A percentile compares a stretch with the other conserved stretches of the same genome.
phyloP scores from a whole-genome alignment of 2,329 filamentous ascomycete species.

The Paracamarosporium sp. region DNA sequence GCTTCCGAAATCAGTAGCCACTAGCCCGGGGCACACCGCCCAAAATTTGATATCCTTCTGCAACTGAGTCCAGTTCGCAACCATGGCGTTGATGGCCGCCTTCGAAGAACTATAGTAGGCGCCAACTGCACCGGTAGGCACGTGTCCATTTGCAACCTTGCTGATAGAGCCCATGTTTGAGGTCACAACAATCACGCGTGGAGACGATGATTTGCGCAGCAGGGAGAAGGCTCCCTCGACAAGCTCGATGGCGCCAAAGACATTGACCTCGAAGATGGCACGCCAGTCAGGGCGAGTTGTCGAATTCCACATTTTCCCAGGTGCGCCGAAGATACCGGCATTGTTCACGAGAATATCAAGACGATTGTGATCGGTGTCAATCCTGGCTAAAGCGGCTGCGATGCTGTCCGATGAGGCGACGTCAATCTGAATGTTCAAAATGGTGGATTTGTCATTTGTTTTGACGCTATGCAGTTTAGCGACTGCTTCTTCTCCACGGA shows the following conservation, averaged over 20 bases:
- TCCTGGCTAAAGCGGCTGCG: conserved; percentile 26
- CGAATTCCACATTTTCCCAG: conserved; percentile 5
- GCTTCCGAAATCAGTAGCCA: conserved; percentile 17
- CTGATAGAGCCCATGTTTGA: conserved; percentile 31
- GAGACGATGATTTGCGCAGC: conserved; percentile 29
- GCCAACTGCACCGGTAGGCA: not conserved
- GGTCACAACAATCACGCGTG: conserved; percentile 36
- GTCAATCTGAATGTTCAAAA: conserved; percentile 32
- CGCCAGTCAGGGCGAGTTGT: conserved; percentile 9
- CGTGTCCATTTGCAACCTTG: conserved; percentile 12
- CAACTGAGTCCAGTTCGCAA: conserved; percentile 29
- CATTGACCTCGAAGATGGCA: conserved; percentile 35
- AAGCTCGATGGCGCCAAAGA: conserved; percentile 35
- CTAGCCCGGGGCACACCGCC: conserved; percentile 18
- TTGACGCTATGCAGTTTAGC: conserved; percentile 9
- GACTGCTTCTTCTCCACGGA: conserved; percentile 17
- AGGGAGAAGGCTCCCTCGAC: conserved; percentile 34
- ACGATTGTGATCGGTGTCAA: conserved; percentile 14
- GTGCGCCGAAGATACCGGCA: conserved; percentile 62
- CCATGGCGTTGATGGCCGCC: conserved; percentile 31
- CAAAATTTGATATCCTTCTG: conserved; percentile 17
- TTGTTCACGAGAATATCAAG: conserved; percentile 87
- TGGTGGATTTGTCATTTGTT: conserved; percentile 13
- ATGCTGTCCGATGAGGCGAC: conserved; percentile 23
- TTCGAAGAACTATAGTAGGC: conserved; percentile 27